A percentile compares a stretch with the other conserved stretches of the same genome.
Conservation (phyloP, 306 rosid genomes). For the Fagus crenata region DNA sequence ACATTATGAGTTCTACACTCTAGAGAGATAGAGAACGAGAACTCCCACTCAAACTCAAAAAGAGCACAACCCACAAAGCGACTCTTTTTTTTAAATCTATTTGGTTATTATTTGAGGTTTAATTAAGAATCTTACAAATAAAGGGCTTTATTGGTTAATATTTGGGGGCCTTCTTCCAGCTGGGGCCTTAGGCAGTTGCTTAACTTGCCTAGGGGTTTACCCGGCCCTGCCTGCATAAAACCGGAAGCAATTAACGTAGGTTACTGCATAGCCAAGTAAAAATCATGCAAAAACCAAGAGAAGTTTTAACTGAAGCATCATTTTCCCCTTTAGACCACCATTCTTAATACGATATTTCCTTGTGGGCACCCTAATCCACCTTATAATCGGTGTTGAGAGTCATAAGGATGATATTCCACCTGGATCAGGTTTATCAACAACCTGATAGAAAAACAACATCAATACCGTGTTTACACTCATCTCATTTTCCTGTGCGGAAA, state of each 20-base stretch:
- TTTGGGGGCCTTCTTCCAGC: no score
- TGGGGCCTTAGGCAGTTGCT: no score
- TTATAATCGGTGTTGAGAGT: constrained; percentile 91
- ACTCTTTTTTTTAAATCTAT: no score
- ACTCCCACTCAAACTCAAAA: no score
- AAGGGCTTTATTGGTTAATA: no score
- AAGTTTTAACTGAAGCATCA: constrained; percentile 18
- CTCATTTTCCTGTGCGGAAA: constrained; percentile 12
- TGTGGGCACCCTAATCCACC: constrained; percentile 66
- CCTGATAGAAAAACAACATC: constrained; percentile 41
- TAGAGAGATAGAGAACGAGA: no score
- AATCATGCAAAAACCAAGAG: constrained; percentile 10
- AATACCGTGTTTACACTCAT: constrained; percentile 10
- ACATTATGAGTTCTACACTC: no score
- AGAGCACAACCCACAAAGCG: no score
- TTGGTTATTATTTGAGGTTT: no score
- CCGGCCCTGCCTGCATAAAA: constrained; percentile 69
- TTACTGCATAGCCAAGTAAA: not conserved
- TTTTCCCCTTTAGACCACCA: constrained; percentile 66
- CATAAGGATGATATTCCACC: constrained; percentile 74
- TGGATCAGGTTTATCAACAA: constrained; percentile 72
- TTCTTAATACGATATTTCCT: constrained; percentile 76
- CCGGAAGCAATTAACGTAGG: not conserved
- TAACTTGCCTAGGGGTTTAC: no score
- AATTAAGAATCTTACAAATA: no score